Percentiles rank a stretch among this genome's conserved stretches.
phyloP scores from a whole-genome alignment of 306 rosid genomes.

The Sphenostylis stenocarpa region DNA sequence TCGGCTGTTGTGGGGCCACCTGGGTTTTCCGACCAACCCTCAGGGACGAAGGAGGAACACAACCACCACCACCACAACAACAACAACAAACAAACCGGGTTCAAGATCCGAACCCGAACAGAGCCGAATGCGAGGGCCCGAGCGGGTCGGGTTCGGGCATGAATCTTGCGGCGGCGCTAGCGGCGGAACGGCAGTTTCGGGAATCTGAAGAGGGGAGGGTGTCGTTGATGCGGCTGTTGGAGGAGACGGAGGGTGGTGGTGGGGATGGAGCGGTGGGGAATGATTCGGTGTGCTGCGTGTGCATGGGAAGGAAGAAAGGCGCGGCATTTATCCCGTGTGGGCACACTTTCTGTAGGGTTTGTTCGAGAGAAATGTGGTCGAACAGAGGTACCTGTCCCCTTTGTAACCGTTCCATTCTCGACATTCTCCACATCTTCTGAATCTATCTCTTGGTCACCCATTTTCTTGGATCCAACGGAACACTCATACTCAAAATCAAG shows the following conservation, averaged over 20 bases:
- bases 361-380: conserved; percentile 94
- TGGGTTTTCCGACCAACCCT: conserved; percentile 60
- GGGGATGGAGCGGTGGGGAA: conserved; percentile 36
- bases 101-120: conserved; percentile 33
- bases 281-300: conserved; percentile 94
- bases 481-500: too few species aligned
- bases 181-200: conserved; percentile 78
- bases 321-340: conserved; percentile 99
- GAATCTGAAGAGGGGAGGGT: conserved; percentile 51
- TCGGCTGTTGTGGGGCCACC: conserved; percentile 83
- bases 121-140: conserved; percentile 13
- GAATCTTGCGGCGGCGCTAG: conserved; percentile 93
- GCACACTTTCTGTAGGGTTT: conserved; percentile 94
- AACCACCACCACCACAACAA: neutral
- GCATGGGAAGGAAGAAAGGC: conserved; percentile 84
- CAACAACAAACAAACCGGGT: conserved; percentile 8
- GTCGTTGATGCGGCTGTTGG: conserved; percentile 77
- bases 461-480: too few species aligned
- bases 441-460: neutral
- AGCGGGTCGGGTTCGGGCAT: conserved; percentile 50
- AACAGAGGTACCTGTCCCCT: conserved; percentile 95
- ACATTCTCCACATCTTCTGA: conserved; percentile 87
- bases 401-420: conserved; percentile 87
- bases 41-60: neutral
- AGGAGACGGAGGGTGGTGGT: conserved; percentile 52